Evolutionary conservation across 2,329 filamentous ascomycete species (phyloP).

Genomic region (Venturiaceae sp.): DNA sequence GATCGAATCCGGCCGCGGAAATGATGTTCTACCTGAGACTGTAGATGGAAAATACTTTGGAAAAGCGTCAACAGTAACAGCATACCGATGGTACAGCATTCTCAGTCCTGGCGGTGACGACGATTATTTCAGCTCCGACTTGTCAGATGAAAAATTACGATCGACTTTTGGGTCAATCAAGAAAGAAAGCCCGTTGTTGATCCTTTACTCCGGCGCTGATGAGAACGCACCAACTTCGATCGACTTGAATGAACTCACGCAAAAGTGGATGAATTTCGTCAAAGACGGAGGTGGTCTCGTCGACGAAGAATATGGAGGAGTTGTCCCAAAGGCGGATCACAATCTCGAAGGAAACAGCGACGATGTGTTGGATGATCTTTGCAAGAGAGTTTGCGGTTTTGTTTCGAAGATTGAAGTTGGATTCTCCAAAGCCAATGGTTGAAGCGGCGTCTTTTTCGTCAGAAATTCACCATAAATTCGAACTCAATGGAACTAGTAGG

Average conservation of each 20-base stretch:
- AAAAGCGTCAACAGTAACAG: conserved; percentile 33
- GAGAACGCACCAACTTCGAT: conserved; percentile 51
- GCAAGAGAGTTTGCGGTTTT: conserved; percentile 41
- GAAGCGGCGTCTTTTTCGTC: too few species aligned
- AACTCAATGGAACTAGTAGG: too few species aligned
- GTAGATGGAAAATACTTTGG: conserved; percentile 20
- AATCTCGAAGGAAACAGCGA: conserved; percentile 39
- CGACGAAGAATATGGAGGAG: conserved; percentile 34
- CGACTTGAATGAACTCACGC: conserved; percentile 48
- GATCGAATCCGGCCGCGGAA: conserved; percentile 43
- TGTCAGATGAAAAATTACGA: conserved; percentile 47
- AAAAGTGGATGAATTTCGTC: conserved; percentile 43
- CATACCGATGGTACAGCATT: conserved; percentile 49
- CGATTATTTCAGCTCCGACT: conserved; percentile 78
- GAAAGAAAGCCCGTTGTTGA: conserved; percentile 43
- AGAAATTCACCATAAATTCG: too few species aligned
- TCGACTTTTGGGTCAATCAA: conserved; percentile 57
- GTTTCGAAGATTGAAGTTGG: conserved; percentile 19
- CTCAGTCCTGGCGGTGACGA: conserved; percentile 58
- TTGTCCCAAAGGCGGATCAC: conserved; percentile 41
- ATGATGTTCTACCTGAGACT: conserved; percentile 43
- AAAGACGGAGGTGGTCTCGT: conserved; percentile 34
- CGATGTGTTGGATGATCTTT: conserved; percentile 37
- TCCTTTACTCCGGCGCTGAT: conserved; percentile 57
- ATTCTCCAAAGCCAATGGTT: too few species aligned